Base-by-base conservation (phyloP, 2,329 filamentous ascomycete species). In the Helicocarpus griseus region DNA sequence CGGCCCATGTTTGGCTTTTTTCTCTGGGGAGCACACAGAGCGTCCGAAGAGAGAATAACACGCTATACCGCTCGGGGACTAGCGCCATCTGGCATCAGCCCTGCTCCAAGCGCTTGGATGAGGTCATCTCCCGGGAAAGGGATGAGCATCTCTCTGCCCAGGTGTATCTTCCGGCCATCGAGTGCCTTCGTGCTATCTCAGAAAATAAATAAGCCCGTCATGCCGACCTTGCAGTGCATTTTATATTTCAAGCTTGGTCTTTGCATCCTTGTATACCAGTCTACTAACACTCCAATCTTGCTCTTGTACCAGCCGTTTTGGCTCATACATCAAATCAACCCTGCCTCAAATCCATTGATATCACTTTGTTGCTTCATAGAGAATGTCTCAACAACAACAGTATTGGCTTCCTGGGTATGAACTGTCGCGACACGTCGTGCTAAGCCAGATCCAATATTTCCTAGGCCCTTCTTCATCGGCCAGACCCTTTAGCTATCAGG, bases 361-460 rank as follows among this genome's bases (percentile, higher is more conserved):
- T 44, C 41, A 29, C 22, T 13, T 38, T 21, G 17, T 14, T 24
- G n/a, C 33, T 51, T 36, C 22, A 35, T 36, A 53, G 8, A 45
- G 8, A 45, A 72, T 71, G 69, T 63, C 68, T 24, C 65, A 60
- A 51, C 60, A 63, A 41, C 65, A 71, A 53, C 68, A 73, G 57
- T 76, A 76, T 58, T 76, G 73, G 67, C 64, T 76, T 40, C 72
- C 73, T 29, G 73, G 73, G 45, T 75, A 71, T 54, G 67, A 68
- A 14, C 68, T 76, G n/a, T 75, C 72, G 40, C 68, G 73, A 38
- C 72, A 75, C 53, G 69, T 76, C 51, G 71, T 76, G 41, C 63
- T 76, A 44, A 69, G 70, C 39, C 70, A 75, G 45, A 72, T 75
- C 46, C 72, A 74, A 52, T 74, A 70, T 55, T 73, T 74, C 54